Conservation (phyloP, 768 basidiomycete species). For the Artomyces pyxidatus region DNA sequence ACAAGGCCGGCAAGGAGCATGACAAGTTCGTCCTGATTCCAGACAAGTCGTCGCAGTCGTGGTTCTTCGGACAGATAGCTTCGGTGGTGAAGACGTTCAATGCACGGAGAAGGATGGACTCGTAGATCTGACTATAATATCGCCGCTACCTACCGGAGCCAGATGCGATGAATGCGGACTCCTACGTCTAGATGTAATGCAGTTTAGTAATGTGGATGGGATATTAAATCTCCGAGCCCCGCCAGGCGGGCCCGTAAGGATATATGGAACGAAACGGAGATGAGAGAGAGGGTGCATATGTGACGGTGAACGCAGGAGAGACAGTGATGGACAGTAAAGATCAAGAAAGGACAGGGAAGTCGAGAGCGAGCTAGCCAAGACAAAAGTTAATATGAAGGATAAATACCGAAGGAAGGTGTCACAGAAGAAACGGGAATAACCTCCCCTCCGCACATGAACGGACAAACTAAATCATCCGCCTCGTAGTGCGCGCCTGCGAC, state of each 20-base stretch:
- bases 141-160: neutral
- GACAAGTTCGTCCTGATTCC: slow-evolving; percentile 73
- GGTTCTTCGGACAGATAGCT: slow-evolving; percentile 77
- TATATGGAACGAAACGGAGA: too few relatives aligned
- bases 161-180: neutral
- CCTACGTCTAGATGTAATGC: neutral
- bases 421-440: too few relatives aligned
- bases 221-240: too few relatives aligned
- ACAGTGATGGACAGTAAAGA: too few relatives aligned
- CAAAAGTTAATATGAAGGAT: too few relatives aligned
- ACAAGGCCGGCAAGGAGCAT: slow-evolving; percentile 67
- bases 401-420: too few relatives aligned
- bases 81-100: slow-evolving; percentile 74
- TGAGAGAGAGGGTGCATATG: too few relatives aligned
- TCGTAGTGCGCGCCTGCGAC: slow-evolving; percentile 3
- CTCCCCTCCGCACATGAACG: neutral
- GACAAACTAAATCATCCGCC: neutral
- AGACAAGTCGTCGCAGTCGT: slow-evolving; percentile 64
- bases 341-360: too few relatives aligned
- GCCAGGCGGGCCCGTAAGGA: too few relatives aligned
- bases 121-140: slow-evolving; percentile 7
- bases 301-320: too few relatives aligned
- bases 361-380: too few relatives aligned
- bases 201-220: neutral
- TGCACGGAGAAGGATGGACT: slow-evolving; percentile 64